A percentile compares a stretch with the other conserved stretches of the same genome.
Evolutionary conservation across 2,329 filamentous ascomycete species (phyloP).

Genomic region (Pseudogymnoascus sp.): DNA sequence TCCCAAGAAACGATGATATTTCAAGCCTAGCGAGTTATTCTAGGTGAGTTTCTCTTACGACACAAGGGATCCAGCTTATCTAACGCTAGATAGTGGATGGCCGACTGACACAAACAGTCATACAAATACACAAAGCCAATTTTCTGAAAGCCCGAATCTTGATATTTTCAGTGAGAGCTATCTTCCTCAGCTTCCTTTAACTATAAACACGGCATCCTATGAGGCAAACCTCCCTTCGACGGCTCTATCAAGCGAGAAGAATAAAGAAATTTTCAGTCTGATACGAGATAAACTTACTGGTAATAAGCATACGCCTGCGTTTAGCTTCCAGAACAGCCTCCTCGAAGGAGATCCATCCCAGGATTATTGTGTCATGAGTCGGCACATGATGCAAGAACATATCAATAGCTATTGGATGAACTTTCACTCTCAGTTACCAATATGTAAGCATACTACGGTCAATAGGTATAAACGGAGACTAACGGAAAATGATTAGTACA

Average conservation of each 20-base stretch:
- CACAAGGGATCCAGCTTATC: not conserved
- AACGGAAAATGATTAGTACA: conserved; percentile 45
- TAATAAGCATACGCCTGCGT: conserved; percentile 62
- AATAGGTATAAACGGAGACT: not conserved
- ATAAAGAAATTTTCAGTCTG: conserved; percentile 72
- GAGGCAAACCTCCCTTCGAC: conserved; percentile 78
- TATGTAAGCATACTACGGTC: conserved; percentile 36
- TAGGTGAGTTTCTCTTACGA: conserved; percentile 36
- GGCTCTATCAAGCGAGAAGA: conserved; percentile 78
- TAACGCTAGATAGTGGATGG: not conserved
- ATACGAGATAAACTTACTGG: conserved; percentile 78
- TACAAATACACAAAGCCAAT: conserved; percentile 28
- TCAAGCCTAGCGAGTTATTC: conserved; percentile 42
- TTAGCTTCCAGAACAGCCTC: conserved; percentile 67
- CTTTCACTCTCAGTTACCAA: conserved; percentile 89
- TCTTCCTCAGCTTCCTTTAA: conserved; percentile 51
- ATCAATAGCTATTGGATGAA: conserved; percentile 91
- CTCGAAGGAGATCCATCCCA: conserved; percentile 68
- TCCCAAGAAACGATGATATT: conserved; percentile 38
- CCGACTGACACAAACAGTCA: conserved; percentile 9
- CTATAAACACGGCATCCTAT: conserved; percentile 65
- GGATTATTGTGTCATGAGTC: conserved; percentile 61
- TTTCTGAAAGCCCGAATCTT: conserved; percentile 46
- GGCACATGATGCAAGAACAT: conserved; percentile 93
- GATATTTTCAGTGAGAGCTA: conserved; percentile 41